A percentile compares a stretch with the other conserved stretches of the same genome.
phyloP scores from a whole-genome alignment of 345 rosid species.

The Pseudoturritis turrita region DNA sequence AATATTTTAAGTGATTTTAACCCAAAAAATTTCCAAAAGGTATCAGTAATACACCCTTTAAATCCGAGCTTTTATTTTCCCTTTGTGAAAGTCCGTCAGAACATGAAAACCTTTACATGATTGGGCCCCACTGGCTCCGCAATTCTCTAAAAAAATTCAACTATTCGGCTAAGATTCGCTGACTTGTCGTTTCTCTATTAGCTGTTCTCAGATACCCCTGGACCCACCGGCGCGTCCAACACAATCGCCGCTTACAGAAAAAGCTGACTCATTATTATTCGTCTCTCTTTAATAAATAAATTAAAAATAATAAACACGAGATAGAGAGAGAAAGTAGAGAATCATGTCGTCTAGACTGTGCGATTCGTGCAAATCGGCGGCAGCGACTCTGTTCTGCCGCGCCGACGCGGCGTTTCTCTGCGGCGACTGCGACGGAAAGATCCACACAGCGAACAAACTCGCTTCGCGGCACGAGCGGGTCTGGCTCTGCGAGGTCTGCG shows the following conservation, averaged over 20 bases:
- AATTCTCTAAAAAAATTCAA: constrained; percentile 1
- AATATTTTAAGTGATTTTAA: too few species aligned
- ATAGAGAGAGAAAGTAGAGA: background rate
- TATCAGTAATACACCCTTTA: too few species aligned
- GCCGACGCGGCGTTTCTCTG: constrained; percentile 94
- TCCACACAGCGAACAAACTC: constrained; percentile 91
- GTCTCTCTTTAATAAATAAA: background rate
- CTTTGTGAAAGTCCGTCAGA: background rate
- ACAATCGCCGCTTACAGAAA: constrained; percentile 5
- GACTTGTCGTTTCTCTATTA: constrained; percentile 35
- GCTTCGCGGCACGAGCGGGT: constrained; percentile 93
- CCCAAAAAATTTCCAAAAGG: too few species aligned
- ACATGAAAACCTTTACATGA: background rate
- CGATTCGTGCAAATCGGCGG: constrained; percentile 77
- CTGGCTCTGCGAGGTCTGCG: constrained; percentile 82
- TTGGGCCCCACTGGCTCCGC: background rate
- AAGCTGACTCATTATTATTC: constrained; percentile 5
- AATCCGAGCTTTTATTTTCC: background rate
- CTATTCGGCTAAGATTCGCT: constrained; percentile 49
- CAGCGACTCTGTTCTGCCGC: constrained; percentile 72
- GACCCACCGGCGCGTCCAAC: constrained; percentile 38
- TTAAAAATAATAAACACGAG: background rate
- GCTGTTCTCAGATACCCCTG: constrained; percentile 35
- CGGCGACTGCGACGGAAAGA: constrained; percentile 61
- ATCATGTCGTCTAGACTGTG: constrained; percentile 55